Conservation (phyloP, 345 rosid genomes). For the Corchorus capsularis region DNA sequence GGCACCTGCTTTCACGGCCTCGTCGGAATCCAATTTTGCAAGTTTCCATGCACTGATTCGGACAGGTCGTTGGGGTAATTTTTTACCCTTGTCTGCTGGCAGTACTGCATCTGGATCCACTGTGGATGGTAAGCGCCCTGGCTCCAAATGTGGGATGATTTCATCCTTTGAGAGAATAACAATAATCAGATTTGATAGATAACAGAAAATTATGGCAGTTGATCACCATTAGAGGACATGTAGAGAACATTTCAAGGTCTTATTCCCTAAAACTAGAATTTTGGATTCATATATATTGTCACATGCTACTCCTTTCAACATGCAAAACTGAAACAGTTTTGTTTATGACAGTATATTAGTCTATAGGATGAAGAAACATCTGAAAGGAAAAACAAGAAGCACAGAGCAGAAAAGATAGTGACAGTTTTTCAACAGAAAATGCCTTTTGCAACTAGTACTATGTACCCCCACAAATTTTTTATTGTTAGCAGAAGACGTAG, state of each 20-base stretch:
- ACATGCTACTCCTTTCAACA: background rate
- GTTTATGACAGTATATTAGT: background rate
- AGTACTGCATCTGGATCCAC: constrained; percentile 67
- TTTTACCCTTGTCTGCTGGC: constrained; percentile 54
- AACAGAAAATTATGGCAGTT: background rate
- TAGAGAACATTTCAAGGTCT: background rate
- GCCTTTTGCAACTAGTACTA: background rate
- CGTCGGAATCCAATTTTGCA: constrained; percentile 76
- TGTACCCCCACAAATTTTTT: background rate
- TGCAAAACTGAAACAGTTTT: background rate
- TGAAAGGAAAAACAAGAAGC: background rate
- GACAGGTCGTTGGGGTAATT: constrained; percentile 66
- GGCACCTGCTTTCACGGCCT: constrained; percentile 84
- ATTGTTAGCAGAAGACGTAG: background rate
- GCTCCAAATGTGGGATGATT: constrained; percentile 86
- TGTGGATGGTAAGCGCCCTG: constrained; percentile 72
- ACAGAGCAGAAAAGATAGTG: background rate
- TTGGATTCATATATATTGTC: background rate
- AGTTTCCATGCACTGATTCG: constrained; percentile 95
- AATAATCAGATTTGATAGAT: background rate
- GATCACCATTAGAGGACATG: background rate
- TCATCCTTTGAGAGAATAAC: constrained; percentile 58
- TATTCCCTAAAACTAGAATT: background rate
- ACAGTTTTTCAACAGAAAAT: background rate
- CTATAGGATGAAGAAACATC: background rate